Percentiles rank a stretch among this genome's conserved stretches.
These are phyloP conservation scores for Rhizoclosmatium globosum DNA, from an alignment of 192 early-diverging fungal genomes.

Conservation along the genomic window DNA sequence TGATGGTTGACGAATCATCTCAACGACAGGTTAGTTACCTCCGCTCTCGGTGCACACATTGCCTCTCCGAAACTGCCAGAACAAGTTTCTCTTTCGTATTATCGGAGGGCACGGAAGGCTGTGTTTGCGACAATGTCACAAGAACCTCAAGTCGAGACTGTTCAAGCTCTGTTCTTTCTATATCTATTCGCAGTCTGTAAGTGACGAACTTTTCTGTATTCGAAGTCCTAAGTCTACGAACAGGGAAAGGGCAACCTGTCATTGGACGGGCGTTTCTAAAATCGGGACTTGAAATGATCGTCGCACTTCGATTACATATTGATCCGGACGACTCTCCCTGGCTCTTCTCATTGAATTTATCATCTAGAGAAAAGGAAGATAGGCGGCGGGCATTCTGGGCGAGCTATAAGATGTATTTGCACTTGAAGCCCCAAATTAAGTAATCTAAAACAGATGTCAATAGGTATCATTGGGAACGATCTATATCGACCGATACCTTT, in stretches of 20 bases:
- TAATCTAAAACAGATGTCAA: too few relatives aligned
- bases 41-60: not conserved
- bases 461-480: too few relatives aligned
- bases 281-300: not conserved
- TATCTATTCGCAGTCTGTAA: not conserved
- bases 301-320: not conserved
- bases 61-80: not conserved
- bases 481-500: not conserved
- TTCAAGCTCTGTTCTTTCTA: not conserved
- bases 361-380: conserved; percentile 4
- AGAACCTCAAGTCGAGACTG: not conserved
- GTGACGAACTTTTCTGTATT: too few relatives aligned
- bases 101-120: not conserved
- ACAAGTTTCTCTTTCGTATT: not conserved
- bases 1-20: too few relatives aligned
- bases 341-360: not conserved
- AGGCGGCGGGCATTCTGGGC: not conserved
- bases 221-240: not conserved
- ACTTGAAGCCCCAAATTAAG: too few relatives aligned
- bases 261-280: not conserved
- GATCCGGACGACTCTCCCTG: conserved; percentile 18
- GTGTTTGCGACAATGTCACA: not conserved
- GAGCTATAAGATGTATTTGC: not conserved
- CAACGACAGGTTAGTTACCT: too few relatives aligned
- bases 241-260: not conserved